Base-by-base conservation (phyloP, 2,329 filamentous ascomycete species). In the Penicillium nordicum region DNA sequence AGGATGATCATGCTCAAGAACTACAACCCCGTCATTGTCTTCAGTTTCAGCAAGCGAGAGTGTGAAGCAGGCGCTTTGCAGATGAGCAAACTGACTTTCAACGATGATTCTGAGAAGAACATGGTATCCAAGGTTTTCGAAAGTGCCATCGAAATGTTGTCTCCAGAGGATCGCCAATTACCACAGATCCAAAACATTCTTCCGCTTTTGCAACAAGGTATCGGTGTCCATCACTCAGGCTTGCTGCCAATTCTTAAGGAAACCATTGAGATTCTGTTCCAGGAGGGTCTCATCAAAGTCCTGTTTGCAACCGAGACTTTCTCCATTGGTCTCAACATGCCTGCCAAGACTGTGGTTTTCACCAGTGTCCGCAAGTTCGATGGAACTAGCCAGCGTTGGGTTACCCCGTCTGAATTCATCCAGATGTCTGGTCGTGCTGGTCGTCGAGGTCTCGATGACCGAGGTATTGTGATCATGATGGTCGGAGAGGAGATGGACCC, bases 401-500 rank as follows among this genome's bases (percentile, higher is more conserved):
- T 97, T 21, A 97, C 92, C 0, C 91, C 92, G 1, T 96, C 91
- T 11, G 94, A 99, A 69, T 99, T 97, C 74, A 90, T 99, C 50
- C 94, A 99, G 72, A 99, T 99, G 94, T 96, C 94, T 52, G 94
- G 94, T 59, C 90, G 94, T 76, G 94, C 94, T 57, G 94, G 94
- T 71, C 90, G 94, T 82, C 88, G 94, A 85, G 94, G 94, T 76
- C 88, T 99, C 53, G 94, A 99, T 78, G 92, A 97, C 60, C 89
- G 94, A 63, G 94, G 94, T 83, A 95, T 97, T 66, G 94, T 99
- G 65, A 97, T 99, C 73, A 97, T 99, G 91, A 97, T 99, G 93
- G 89, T 99, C 60, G 89, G 95, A 69, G 90, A 95, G 73, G 91
- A 94, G 77, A 93, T 99, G 79, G 94, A 99, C 69, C 94, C 94